A percentile compares a stretch with the other conserved stretches of the same genome.
Evolutionary conservation across 768 basidiomycete species (phyloP).

Genomic region (Russula vinacea): DNA sequence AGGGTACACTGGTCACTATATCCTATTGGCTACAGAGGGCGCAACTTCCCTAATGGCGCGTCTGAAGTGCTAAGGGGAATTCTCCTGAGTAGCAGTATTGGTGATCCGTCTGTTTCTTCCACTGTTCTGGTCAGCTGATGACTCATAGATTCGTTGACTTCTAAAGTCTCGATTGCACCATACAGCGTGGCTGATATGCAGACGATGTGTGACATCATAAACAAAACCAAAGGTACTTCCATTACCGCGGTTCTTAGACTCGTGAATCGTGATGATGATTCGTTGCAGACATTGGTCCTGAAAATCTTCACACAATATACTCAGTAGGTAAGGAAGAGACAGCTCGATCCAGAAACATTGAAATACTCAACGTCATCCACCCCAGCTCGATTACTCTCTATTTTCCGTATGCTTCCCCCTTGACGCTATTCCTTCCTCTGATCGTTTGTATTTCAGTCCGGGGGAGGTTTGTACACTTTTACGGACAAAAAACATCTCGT

Average conservation of each 20-base stretch:
- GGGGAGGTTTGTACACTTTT: slow-evolving; percentile 17
- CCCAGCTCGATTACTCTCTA: slow-evolving; percentile 13
- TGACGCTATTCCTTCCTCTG: neutral
- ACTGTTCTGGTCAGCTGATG: neutral
- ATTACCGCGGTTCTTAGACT: neutral
- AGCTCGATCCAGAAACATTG: neutral
- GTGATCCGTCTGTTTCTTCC: neutral
- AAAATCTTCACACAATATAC: slow-evolving; percentile 9
- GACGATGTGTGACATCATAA: slow-evolving; percentile 14
- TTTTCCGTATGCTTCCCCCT: slow-evolving; percentile 4
- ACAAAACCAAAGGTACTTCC: slow-evolving; percentile 2
- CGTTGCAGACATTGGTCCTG: neutral
- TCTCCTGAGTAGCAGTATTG: slow-evolving; percentile 16
- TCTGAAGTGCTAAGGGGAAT: neutral
- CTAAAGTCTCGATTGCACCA: slow-evolving; percentile 13
- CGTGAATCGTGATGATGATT: neutral
- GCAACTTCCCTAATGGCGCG: slow-evolving; percentile 5
- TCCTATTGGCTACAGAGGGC: slow-evolving; percentile 3
- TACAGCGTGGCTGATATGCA: slow-evolving; percentile 14
- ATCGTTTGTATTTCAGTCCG: neutral
- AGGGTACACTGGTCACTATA: slow-evolving; percentile 25
- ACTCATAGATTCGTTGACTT: slow-evolving; percentile 15
- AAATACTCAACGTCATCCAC: neutral
- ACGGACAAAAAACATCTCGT: slow-evolving; percentile 17
- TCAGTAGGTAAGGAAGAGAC: slow-evolving; percentile 18